Percentiles rank a stretch among this genome's conserved stretches.
These are phyloP conservation scores for Marasmius oreades DNA, from an alignment of 1,284 basidiomycete genomes.

Conservation along the genomic window DNA sequence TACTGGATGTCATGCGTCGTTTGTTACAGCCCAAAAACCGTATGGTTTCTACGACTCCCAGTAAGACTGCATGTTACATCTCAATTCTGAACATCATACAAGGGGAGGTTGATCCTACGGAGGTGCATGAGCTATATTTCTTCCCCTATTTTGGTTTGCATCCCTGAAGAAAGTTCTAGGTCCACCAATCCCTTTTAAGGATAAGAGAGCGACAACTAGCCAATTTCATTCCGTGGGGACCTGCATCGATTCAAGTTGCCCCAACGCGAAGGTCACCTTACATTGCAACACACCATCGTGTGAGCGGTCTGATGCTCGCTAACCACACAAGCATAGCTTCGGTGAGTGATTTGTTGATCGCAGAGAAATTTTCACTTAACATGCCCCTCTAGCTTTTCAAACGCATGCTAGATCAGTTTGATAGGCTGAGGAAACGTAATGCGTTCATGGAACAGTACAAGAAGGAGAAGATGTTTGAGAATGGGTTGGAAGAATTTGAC, in stretches of 20 bases:
- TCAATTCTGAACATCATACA: constrained; percentile 99
- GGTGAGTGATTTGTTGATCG: constrained; percentile 43
- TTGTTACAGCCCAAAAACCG: constrained; percentile 98
- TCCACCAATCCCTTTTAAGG: constrained; percentile 94
- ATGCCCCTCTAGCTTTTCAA: constrained; percentile 74
- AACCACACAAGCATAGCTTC: constrained; percentile 98
- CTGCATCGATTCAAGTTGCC: constrained; percentile 97
- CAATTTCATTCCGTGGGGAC: constrained; percentile 99
- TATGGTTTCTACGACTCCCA: constrained; percentile 94
- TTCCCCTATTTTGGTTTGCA: constrained; percentile 1
- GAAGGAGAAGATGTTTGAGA: constrained; percentile 92
- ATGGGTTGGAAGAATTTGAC: constrained; percentile 91
- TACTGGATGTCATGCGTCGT: constrained; percentile 98
- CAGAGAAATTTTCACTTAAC: constrained; percentile 1
- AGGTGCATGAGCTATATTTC: constrained; percentile 47
- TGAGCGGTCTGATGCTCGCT: constrained; percentile 97
- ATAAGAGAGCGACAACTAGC: constrained; percentile 96
- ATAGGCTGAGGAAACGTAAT: constrained; percentile 83
- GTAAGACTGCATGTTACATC: constrained; percentile 93
- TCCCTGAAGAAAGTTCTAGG: constrained; percentile 40
- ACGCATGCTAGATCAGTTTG: constrained; percentile 95
- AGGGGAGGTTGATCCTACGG: constrained; percentile 96
- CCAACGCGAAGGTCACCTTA: constrained; percentile 91
- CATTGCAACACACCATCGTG: constrained; percentile 84
- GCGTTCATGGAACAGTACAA: constrained; percentile 98